Percentiles rank a stretch among this genome's conserved stretches.
Evolutionary conservation across 768 basidiomycete genomes (phyloP).

Genomic region (Russula sp.): DNA sequence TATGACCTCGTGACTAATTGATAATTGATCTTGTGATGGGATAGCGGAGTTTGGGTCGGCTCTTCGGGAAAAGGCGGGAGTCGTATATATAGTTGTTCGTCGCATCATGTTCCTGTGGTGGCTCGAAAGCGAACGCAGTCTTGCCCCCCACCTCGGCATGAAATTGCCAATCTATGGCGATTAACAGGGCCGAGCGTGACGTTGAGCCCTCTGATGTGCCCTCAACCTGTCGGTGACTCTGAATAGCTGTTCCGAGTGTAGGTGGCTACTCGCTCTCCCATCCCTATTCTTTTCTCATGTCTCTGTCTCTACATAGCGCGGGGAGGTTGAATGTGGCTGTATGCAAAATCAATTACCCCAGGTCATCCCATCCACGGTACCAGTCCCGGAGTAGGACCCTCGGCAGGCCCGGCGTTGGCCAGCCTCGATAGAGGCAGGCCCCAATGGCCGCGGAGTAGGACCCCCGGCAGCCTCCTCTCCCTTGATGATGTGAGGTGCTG

Average conservation of each 20-base stretch:
- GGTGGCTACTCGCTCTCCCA: not conserved
- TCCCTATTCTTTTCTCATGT: not conserved
- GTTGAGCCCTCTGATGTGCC: constrained; percentile 1
- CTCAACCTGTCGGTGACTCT: constrained; percentile 25
- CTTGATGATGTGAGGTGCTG: not conserved
- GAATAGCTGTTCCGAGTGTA: constrained; percentile 19
- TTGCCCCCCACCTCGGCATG: constrained; percentile 11
- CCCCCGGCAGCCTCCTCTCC: too few relatives aligned
- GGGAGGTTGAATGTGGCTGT: constrained; percentile 23
- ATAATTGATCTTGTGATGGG: not conserved
- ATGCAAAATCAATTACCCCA: constrained; percentile 26
- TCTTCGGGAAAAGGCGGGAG: not conserved
- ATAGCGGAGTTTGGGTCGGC: constrained; percentile 18
- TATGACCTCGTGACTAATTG: not conserved
- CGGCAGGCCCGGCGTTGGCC: too few relatives aligned
- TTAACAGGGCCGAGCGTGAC: too few relatives aligned
- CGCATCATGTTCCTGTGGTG: constrained; percentile 3
- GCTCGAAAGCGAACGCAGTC: not conserved
- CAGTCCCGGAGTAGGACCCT: not conserved
- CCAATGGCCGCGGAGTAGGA: too few relatives aligned
- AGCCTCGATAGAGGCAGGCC: too few relatives aligned
- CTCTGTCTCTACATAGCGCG: not conserved
- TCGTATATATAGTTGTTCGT: not conserved
- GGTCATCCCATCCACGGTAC: constrained; percentile 10
- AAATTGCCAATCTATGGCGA: too few relatives aligned